phyloP scores from a whole-genome alignment of 2,329 filamentous ascomycete species.

The Neonectria hederae region DNA sequence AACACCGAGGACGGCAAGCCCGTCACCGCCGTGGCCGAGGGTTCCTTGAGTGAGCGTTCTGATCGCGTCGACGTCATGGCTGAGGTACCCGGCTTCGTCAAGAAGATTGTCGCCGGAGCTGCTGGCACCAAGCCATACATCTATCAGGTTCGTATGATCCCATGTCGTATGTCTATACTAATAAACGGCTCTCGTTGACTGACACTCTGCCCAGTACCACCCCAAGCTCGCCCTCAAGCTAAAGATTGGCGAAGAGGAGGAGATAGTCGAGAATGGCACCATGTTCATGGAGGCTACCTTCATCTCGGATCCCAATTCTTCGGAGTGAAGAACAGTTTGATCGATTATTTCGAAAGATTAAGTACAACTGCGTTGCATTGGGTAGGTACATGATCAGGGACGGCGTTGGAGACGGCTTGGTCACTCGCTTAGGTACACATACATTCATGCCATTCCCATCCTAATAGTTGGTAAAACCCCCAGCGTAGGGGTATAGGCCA shows the following conservation, averaged over 20 bases:
- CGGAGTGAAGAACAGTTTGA: background rate
- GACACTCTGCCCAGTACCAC: conserved; percentile 67
- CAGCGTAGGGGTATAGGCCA: conserved; percentile 16
- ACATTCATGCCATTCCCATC: conserved; percentile 35
- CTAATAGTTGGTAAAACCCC: conserved; percentile 20
- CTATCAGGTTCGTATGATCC: conserved; percentile 75
- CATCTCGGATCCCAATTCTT: conserved; percentile 70
- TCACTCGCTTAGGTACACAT: conserved; percentile 43
- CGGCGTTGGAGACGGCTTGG: conserved; percentile 46
- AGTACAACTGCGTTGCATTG: conserved; percentile 38
- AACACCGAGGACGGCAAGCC: conserved; percentile 79
- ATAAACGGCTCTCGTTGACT: conserved; percentile 30
- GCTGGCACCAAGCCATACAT: conserved; percentile 97
- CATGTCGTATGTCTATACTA: background rate
- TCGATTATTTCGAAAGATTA: conserved; percentile 29
- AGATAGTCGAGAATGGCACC: conserved; percentile 78
- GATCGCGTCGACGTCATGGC: conserved; percentile 94
- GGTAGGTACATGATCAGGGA: conserved; percentile 43
- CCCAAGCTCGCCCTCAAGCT: conserved; percentile 80
- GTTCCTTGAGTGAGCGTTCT: conserved; percentile 71
- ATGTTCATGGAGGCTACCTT: conserved; percentile 96
- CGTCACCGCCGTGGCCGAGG: conserved; percentile 75
- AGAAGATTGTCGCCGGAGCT: conserved; percentile 87
- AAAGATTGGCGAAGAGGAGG: conserved; percentile 79
- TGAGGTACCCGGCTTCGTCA: conserved; percentile 94